Percentiles rank a stretch among this genome's conserved stretches.
Conservation (phyloP, 495 filamentous ascomycete species). For the Amphirosellinia nigrospora region DNA sequence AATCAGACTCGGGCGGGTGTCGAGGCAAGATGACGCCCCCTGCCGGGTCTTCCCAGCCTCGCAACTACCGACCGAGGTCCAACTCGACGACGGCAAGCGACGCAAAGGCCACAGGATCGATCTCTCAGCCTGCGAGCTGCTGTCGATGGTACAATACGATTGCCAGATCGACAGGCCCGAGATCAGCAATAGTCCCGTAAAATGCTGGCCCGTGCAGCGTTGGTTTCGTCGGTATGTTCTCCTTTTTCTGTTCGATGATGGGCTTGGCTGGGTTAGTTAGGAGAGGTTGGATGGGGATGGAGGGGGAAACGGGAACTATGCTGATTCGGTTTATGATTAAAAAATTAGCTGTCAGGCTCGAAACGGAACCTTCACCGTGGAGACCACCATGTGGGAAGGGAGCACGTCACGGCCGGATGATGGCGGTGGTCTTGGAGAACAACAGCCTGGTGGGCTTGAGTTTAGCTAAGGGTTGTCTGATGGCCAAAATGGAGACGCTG, state of each 20-base stretch:
- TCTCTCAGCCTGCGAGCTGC: slow-evolving; percentile 71
- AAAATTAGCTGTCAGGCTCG: slow-evolving; percentile 73
- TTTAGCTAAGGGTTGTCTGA: background rate
- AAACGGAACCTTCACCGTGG: slow-evolving; percentile 68
- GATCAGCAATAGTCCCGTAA: slow-evolving; percentile 58
- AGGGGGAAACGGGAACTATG: background rate
- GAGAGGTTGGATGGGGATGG: background rate
- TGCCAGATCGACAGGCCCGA: slow-evolving; percentile 68
- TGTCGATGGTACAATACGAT: slow-evolving; percentile 82
- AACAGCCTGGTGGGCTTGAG: slow-evolving; percentile 19
- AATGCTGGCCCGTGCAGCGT: slow-evolving; percentile 76
- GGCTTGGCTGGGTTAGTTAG: background rate
- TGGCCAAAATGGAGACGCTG: background rate
- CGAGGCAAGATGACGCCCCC: slow-evolving; percentile 63
- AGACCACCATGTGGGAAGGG: slow-evolving; percentile 82
- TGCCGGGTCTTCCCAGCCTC: slow-evolving; percentile 61
- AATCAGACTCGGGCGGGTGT: background rate
- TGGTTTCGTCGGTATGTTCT: slow-evolving; percentile 76
- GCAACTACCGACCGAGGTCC: slow-evolving; percentile 57
- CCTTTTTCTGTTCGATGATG: background rate
- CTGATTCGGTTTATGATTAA: background rate
- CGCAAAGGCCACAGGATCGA: slow-evolving; percentile 62
- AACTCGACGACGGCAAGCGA: slow-evolving; percentile 52
- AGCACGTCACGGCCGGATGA: slow-evolving; percentile 15
- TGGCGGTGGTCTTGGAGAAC: background rate